Evolutionary conservation across 2,329 filamentous ascomycete genomes (phyloP).

Genomic region (Rutstroemia sydowiana): DNA sequence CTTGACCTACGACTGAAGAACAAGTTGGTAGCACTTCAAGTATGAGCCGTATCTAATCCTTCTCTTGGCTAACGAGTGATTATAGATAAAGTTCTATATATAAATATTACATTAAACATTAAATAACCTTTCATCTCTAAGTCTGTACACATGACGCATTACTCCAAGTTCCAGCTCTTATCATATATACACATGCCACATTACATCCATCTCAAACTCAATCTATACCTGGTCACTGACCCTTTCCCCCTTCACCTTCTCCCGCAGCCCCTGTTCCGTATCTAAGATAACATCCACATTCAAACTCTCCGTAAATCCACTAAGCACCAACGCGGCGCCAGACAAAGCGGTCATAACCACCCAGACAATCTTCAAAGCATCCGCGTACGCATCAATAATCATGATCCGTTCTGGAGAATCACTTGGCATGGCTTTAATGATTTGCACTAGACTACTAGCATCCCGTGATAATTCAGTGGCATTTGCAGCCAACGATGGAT

Average conservation of each 20-base stretch:
- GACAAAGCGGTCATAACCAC: conserved; percentile 43
- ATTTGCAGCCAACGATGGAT: background rate
- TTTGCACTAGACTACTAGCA: background rate
- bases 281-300: conserved; percentile 37
- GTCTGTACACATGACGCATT: no score
- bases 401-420: background rate
- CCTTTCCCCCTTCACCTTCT: background rate
- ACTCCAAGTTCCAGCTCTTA: no score
- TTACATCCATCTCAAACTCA: no score
- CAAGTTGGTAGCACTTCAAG: no score
- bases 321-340: conserved; percentile 39
- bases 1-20: no score
- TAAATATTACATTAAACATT: no score
- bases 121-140: no score
- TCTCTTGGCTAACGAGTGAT: no score
- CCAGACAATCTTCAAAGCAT: conserved; percentile 46
- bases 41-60: no score
- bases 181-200: no score
- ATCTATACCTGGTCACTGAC: no score
- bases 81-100: no score
- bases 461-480: background rate
- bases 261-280: conserved; percentile 35
- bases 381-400: conserved; percentile 37
- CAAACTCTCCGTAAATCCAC: conserved; percentile 40
- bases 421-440: background rate